A percentile compares a stretch with the other conserved stretches of the same genome.
These are phyloP conservation scores for Fraxinus anomala DNA, from an alignment of 257 asterid species.

Conservation along the genomic window DNA sequence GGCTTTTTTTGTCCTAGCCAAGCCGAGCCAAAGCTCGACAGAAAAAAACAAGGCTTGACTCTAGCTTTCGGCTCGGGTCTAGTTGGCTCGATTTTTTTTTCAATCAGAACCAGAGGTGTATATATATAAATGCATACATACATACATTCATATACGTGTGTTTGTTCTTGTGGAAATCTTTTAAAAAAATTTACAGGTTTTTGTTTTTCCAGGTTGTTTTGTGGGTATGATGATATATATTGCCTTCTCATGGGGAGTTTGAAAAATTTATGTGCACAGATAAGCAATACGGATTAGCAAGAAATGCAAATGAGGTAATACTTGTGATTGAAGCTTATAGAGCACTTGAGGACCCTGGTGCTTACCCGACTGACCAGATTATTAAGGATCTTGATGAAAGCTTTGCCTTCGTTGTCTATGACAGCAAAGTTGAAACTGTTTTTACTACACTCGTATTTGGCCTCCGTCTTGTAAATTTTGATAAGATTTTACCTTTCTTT, in stretches of 20 bases:
- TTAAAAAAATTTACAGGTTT: neutral
- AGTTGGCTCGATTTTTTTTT: too few species aligned
- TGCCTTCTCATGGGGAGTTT: slow-evolving; percentile 74
- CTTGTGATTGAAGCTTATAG: slow-evolving; percentile 77
- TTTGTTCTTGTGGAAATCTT: neutral
- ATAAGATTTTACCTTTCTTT: neutral
- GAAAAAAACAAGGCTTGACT: too few species aligned
- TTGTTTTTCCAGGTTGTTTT: slow-evolving; percentile 49
- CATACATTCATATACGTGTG: too few species aligned
- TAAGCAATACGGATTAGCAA: slow-evolving; percentile 72
- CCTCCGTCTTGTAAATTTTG: neutral
- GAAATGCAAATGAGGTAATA: slow-evolving; percentile 70
- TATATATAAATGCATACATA: too few species aligned
- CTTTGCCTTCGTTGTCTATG: slow-evolving; percentile 80
- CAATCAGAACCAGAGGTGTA: too few species aligned
- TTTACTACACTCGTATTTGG: slow-evolving; percentile 66
- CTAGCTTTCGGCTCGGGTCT: too few species aligned
- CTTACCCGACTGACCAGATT: slow-evolving; percentile 84
- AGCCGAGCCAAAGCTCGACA: too few species aligned
- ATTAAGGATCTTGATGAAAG: slow-evolving; percentile 78
- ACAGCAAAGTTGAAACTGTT: slow-evolving; percentile 63
- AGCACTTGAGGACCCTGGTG: slow-evolving; percentile 77
- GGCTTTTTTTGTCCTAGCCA: too few species aligned
- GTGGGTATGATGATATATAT: slow-evolving; percentile 72
- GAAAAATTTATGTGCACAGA: slow-evolving; percentile 66